Percentiles rank a stretch among this genome's conserved stretches.
Conservation (phyloP, 2,329 filamentous ascomycete species). For the Pseudogymnoascus sp. region DNA sequence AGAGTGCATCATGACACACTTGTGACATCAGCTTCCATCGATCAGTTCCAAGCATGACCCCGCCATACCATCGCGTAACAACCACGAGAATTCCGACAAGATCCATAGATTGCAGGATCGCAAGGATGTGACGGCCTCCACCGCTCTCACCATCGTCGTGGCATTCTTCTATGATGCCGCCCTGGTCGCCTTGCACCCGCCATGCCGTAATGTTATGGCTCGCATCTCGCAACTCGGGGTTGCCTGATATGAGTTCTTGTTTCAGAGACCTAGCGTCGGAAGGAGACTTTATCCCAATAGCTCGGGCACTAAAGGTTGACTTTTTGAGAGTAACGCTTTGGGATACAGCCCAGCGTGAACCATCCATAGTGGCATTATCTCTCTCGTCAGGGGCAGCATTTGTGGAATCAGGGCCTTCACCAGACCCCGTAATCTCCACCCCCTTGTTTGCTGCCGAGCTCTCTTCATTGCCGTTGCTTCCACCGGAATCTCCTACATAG, state of each 20-base stretch:
- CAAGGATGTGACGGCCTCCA: constrained; percentile 47
- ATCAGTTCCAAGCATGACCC: constrained; percentile 51
- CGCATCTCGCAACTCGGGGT: constrained; percentile 44
- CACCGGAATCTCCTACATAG: constrained; percentile 34
- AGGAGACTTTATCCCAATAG: constrained; percentile 33
- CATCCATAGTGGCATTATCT: not conserved
- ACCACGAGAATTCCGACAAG: constrained; percentile 47
- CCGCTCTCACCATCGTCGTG: constrained; percentile 53
- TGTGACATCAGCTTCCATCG: constrained; percentile 54
- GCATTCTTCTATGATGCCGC: constrained; percentile 21
- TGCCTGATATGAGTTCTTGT: constrained; percentile 38
- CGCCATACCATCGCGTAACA: constrained; percentile 54
- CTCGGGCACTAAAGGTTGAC: constrained; percentile 50
- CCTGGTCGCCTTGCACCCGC: constrained; percentile 19
- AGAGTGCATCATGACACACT: constrained; percentile 45
- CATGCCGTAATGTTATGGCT: constrained; percentile 41
- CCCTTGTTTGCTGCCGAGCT: constrained; percentile 1
- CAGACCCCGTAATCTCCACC: not conserved
- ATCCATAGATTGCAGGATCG: constrained; percentile 42
- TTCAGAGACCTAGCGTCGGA: constrained; percentile 36
- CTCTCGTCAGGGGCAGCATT: constrained; percentile 9
- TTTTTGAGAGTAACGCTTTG: constrained; percentile 41
- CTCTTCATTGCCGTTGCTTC: not conserved
- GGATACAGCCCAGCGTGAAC: constrained; percentile 40
- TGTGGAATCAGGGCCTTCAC: not conserved